phyloP scores from a whole-genome alignment of 2,329 filamentous ascomycete species.

The Pseudogymnoascus sp. region DNA sequence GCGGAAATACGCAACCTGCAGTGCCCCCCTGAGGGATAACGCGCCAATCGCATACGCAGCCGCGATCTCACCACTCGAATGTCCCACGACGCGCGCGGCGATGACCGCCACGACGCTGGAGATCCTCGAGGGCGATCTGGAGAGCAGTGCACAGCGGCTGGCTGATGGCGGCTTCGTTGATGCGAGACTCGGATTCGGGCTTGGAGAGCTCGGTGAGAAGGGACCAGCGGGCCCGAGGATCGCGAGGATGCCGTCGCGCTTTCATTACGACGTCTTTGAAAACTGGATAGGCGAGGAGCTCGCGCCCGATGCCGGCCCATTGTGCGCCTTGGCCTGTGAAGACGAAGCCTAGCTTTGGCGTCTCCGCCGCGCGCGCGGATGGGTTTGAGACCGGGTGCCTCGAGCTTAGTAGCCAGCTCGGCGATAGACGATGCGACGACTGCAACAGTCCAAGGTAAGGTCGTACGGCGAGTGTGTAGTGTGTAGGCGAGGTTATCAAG shows the following conservation, averaged over 20 bases:
- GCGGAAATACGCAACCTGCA: conserved; percentile 41
- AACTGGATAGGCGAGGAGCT: conserved; percentile 15
- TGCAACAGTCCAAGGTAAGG: conserved; percentile 13
- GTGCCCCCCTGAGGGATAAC: conserved; percentile 29
- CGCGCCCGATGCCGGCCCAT: conserved; percentile 20
- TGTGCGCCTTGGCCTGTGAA: conserved; percentile 25
- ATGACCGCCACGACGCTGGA: too few species aligned
- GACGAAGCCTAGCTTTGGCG: conserved; percentile 5
- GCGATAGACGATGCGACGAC: conserved; percentile 22
- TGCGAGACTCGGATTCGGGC: conserved; percentile 30
- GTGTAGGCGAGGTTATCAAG: conserved; percentile 13
- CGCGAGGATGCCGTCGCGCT: not conserved
- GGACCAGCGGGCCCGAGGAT: not conserved
- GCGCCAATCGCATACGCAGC: conserved; percentile 40
- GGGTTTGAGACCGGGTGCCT: conserved; percentile 28
- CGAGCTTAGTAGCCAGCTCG: conserved; percentile 33
- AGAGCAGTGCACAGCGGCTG: conserved; percentile 42
- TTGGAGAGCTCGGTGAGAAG: not conserved
- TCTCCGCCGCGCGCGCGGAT: not conserved
- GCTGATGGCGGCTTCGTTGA: conserved; percentile 37
- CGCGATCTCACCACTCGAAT: conserved; percentile 44
- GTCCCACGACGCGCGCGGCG: conserved; percentile 36
- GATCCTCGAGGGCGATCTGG: conserved; percentile 42
- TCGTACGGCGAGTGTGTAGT: conserved; percentile 1
- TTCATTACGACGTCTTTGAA: not conserved